Evolutionary conservation across 2,329 filamentous ascomycete genomes (phyloP).

Genomic region (Leptographium procerum): DNA sequence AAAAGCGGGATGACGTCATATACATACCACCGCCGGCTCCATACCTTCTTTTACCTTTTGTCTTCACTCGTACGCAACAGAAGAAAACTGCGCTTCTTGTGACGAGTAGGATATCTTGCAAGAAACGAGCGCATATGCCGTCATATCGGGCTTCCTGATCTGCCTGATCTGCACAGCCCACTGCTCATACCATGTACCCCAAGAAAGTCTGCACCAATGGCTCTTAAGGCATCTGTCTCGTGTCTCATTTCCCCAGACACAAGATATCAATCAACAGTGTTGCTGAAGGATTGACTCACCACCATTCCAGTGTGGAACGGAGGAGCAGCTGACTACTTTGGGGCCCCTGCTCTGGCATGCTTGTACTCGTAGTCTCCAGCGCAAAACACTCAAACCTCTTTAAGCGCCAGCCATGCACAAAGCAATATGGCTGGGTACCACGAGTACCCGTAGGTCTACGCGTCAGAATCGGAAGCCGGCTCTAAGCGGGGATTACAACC

Average conservation of each 20-base stretch:
- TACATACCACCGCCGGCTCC: neutral
- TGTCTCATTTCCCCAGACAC: neutral
- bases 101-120: too few relatives aligned
- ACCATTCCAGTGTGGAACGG: neutral
- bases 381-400: neutral
- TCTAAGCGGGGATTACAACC: neutral
- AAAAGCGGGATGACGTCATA: slow-evolving; percentile 1
- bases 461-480: neutral
- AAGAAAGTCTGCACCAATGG: neutral
- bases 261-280: neutral
- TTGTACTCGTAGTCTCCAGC: too few relatives aligned
- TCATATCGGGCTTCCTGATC: neutral
- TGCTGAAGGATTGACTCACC: neutral
- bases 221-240: neutral
- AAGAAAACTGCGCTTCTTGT: neutral
- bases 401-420: neutral
- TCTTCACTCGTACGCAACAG: neutral
- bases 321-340: neutral
- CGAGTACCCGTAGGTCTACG: too few relatives aligned
- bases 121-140: too few relatives aligned
- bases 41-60: too few relatives aligned
- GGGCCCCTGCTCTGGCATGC: neutral
- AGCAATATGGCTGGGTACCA: too few relatives aligned
- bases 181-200: neutral
- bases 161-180: neutral